Evolutionary conservation across 148 eudicot species (phyloP), one percentile per base, ranked within the genome.

Genomic region (Rheum nobile): DNA sequence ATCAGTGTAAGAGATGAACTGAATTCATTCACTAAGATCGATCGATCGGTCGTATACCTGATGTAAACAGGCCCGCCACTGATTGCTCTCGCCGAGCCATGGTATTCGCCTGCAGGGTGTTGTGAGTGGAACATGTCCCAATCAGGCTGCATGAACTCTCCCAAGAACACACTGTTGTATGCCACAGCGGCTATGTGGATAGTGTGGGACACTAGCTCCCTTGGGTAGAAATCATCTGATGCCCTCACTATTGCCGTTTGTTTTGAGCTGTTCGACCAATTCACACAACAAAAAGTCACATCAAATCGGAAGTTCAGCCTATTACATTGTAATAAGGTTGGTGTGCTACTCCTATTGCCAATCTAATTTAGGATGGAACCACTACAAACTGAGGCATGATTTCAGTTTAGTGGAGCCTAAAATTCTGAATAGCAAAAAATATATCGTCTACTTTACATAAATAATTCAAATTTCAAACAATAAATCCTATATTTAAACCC

Each of bases 91-190:
- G 98, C 96, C 0, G 98, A 88, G 35, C 83, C 98, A 78, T 93
- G 98, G 57, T 90, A 93, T 71, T 93, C 98, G 35, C 91, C 96
- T 0, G 93, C 90, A 6, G 89, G 91, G 74, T 93, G 98, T 10
- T 86, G 84, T 1, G 95, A 88, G 67, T 93, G 98, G 76, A 93
- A 93, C 98, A 93, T 93, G 71, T 93, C 98, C 98, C 98, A 93
- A 78, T 93, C 98, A 38, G 96, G 90, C 83, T 72, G 88, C 98
- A 93, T 93, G 59, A 93, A 81, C 79, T 93, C 98, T 42, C 98
- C 98, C 16, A 93, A 84, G 81, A 93, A 93, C 11, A 93, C 85
- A 38, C 89, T 93, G 54, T 93, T 93, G 80, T 93, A 93, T 6
- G 98, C 93, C 69, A 90, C 98, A 0, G 96, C 76, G 4, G 96